Conservation (phyloP, 1,139 yeast genomes). For the Pichia inconspicua region DNA sequence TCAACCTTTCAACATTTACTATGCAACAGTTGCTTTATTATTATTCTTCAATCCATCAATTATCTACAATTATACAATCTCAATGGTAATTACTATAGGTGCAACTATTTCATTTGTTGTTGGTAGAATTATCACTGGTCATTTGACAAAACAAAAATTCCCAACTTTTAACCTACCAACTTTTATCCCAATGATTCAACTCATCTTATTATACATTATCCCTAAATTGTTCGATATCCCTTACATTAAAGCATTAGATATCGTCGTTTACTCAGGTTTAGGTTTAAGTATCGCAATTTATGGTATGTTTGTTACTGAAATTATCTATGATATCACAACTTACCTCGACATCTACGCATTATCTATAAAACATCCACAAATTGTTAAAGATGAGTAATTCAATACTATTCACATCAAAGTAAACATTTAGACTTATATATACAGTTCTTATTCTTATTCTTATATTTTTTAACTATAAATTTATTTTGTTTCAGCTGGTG, state of each 20-base stretch:
- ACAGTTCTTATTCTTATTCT: constrained; percentile 1
- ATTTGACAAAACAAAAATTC: constrained; percentile 70
- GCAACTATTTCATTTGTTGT: constrained; percentile 74
- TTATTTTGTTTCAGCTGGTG: constrained; percentile 10
- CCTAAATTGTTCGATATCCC: constrained; percentile 35
- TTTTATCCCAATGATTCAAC: constrained; percentile 56
- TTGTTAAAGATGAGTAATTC: constrained; percentile 1
- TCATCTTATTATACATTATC: constrained; percentile 36
- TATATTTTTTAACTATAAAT: neutral
- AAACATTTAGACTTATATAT: constrained; percentile 3
- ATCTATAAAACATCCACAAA: constrained; percentile 64
- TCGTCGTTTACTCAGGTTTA: constrained; percentile 61
- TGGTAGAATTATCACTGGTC: constrained; percentile 84
- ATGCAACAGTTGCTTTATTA: constrained; percentile 42
- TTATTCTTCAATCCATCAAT: constrained; percentile 33
- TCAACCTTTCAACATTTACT: constrained; percentile 63
- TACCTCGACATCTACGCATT: constrained; percentile 82
- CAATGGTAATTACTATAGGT: constrained; percentile 64
- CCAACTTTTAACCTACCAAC: constrained; percentile 68
- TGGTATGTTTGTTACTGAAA: constrained; percentile 70
- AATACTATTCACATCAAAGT: too few species aligned
- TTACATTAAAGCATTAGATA: constrained; percentile 34
- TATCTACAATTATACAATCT: constrained; percentile 42
- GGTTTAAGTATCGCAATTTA: constrained; percentile 75
- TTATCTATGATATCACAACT: constrained; percentile 73